These are phyloP conservation scores for Calonectria leucothoes DNA, from an alignment of 2,329 filamentous ascomycete genomes.

Conservation along the genomic window DNA sequence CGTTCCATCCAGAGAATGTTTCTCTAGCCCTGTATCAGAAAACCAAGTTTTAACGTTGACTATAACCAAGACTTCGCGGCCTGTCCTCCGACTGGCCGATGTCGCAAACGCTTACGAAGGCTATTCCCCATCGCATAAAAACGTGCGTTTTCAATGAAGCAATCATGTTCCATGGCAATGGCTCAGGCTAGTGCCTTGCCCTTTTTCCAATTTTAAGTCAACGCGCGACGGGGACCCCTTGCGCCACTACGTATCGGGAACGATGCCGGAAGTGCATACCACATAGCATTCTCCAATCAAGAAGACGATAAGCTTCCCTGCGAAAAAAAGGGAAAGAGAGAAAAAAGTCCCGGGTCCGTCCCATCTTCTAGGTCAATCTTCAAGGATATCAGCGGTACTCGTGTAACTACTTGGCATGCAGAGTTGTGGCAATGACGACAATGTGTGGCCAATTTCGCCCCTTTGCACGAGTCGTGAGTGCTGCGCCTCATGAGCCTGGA, in stretches of 20 bases:
- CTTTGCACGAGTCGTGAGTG: slow-evolving; percentile 17
- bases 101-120: not conserved
- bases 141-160: slow-evolving; percentile 8
- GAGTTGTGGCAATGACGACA: not conserved
- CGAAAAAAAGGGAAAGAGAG: not conserved
- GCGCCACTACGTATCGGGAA: not conserved
- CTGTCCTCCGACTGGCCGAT: not conserved
- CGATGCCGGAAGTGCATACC: not conserved
- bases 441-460: not conserved
- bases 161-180: not conserved
- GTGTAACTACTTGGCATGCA: not conserved
- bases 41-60: not conserved
- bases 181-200: not conserved
- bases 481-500: slow-evolving; percentile 34
- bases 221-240: not conserved
- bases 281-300: slow-evolving; percentile 10
- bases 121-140: slow-evolving; percentile 10
- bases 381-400: not conserved
- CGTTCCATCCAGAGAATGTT: not conserved
- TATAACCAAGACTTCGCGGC: not conserved
- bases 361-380: slow-evolving; percentile 3
- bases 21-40: not conserved
- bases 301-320: not conserved
- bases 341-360: not conserved
- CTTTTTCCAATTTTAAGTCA: not conserved